Evolutionary conservation across 129 eudicot species (phyloP), one percentile per base, ranked within the genome.

Genomic region (Pseudognaphalium luteoalbum): DNA sequence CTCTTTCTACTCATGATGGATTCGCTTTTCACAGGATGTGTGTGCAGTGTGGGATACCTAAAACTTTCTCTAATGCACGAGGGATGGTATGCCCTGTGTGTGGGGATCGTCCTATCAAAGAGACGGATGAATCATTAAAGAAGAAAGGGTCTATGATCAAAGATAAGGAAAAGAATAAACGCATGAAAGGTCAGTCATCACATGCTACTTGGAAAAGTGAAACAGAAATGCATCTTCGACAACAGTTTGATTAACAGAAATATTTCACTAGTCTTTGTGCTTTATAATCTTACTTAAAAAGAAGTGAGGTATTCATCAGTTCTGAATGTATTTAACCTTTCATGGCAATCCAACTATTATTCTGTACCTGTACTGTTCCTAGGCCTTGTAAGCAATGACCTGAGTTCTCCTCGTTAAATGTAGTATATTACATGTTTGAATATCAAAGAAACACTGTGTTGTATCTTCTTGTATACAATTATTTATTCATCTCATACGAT

Each of bases 191-290:
- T 34, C 99, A 95, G 68, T 95, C 99, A 7, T 95, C 99, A 8
- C 99, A 95, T 60, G 99, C 99, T 0, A 84, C 94, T 0, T 95
- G 99, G 99, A 95, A 95, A 76, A 95, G 97, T 34, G 99, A 95
- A 83, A 91, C 99, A 1, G 99, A 95, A 81, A 95, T 95, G 99
- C 99, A 91, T 37, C 99, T 91, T 29, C 87, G 99, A 9, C 99
- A 94, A 74, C 93, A 87, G 39, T 94, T 94, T 83, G 99, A 94
- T 89, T 94, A 85, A 84, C 76, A 7, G 16, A 70, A 41, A 32
- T 57, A 39, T 47, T 30, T 56, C 29, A 5, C 19, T 67, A 7
- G 56, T 37, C 54, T 58, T 76, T 76, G 61, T 69, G 70, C 42
- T 59, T 52, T 79, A 22, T 73, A 50, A 67, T 32, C 19, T 19